Percentiles rank a stretch among this genome's conserved stretches.
Evolutionary conservation across 2,329 filamentous ascomycete genomes (phyloP).

Genomic region (Aspergillus ochraceoroseus): DNA sequence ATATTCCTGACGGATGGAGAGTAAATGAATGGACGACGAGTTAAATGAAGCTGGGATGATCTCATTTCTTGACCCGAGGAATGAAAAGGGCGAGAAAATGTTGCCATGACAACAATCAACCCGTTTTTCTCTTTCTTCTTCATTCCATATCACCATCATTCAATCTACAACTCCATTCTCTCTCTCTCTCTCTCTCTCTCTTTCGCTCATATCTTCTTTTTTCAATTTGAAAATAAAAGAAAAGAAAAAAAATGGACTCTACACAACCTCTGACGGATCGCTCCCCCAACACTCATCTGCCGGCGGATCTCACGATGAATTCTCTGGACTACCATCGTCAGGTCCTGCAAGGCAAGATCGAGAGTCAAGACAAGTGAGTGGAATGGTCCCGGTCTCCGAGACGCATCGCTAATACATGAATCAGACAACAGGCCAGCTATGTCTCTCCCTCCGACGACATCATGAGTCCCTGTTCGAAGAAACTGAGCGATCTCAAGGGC

Average conservation of each 20-base stretch:
- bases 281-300: slow-evolving; percentile 42
- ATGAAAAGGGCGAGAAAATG: slow-evolving; percentile 12
- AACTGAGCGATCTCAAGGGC: slow-evolving; percentile 47
- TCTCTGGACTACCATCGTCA: slow-evolving; percentile 45
- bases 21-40: too few species aligned
- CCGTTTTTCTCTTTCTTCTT: slow-evolving; percentile 23
- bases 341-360: slow-evolving; percentile 40
- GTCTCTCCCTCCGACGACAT: slow-evolving; percentile 49
- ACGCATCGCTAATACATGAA: slow-evolving; percentile 7
- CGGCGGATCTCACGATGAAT: slow-evolving; percentile 24
- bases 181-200: slow-evolving; percentile 12
- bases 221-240: not conserved
- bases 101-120: slow-evolving; percentile 42
- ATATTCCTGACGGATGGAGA: too few species aligned
- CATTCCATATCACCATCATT: slow-evolving; percentile 14
- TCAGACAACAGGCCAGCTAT: slow-evolving; percentile 38
- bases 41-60: too few species aligned
- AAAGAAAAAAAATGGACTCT: slow-evolving; percentile 30
- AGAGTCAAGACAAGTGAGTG: slow-evolving; percentile 37
- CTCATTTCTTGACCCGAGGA: too few species aligned
- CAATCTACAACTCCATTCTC: slow-evolving; percentile 28
- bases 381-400: not conserved
- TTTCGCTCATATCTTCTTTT: slow-evolving; percentile 9
- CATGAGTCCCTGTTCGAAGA: slow-evolving; percentile 49
- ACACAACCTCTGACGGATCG: slow-evolving; percentile 40